Evolutionary conservation across 78 protist genomes (phyloP).

Genomic region (Guillardia theta): DNA sequence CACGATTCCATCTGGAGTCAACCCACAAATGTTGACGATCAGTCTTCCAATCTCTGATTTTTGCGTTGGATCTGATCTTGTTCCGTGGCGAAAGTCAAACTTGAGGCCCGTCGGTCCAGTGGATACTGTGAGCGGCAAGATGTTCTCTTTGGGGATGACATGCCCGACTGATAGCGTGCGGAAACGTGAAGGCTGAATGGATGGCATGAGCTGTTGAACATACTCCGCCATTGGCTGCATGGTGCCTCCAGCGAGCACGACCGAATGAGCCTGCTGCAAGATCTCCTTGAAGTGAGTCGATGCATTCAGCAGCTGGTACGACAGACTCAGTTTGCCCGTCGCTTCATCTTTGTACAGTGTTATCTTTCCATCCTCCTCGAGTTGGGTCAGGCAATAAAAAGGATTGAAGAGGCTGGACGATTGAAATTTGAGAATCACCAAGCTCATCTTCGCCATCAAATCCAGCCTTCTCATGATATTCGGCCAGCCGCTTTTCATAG

Average conservation of each 20-base stretch:
- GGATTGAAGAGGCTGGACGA: not conserved
- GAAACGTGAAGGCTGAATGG: not conserved
- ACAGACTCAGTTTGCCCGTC: not conserved
- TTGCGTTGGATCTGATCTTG: not conserved
- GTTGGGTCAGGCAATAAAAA: not conserved
- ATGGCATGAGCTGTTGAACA: not conserved
- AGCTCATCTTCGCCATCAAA: not conserved
- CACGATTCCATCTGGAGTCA: slow-evolving; percentile 76
- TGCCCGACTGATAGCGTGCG: slow-evolving; percentile 54
- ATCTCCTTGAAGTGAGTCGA: slow-evolving; percentile 50
- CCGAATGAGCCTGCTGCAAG: slow-evolving; percentile 29
- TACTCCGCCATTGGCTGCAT: slow-evolving; percentile 48
- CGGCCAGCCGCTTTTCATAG: slow-evolving; percentile 2
- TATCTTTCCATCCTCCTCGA: not conserved
- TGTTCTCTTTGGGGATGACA: slow-evolving; percentile 56
- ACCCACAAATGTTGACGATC: slow-evolving; percentile 39
- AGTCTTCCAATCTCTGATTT: slow-evolving; percentile 9
- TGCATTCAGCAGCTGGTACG: slow-evolving; percentile 6
- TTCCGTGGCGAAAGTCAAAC: not conserved
- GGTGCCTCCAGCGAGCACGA: slow-evolving; percentile 75
- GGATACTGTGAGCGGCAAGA: slow-evolving; percentile 47
- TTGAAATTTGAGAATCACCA: not conserved
- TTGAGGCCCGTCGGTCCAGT: slow-evolving; percentile 40
- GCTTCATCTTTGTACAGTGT: not conserved
- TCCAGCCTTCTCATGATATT: not conserved